Evolutionary conservation across 2,329 filamentous ascomycete genomes (phyloP), one percentile per base, ranked within the genome.

Genomic region (Cladorrhinum sp.): DNA sequence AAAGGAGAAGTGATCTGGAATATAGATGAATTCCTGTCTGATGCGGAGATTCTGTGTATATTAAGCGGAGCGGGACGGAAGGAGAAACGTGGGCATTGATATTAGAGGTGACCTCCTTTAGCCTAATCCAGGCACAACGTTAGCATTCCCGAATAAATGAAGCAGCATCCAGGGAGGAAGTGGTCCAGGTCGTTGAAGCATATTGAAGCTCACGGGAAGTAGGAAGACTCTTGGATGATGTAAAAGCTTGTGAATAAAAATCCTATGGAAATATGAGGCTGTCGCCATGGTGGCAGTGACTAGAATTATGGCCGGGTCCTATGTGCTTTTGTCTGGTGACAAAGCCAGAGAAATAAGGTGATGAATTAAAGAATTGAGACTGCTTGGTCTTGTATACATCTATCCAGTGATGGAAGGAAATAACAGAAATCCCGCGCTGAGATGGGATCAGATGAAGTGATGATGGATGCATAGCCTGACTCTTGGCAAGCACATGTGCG

Each of bases 41-140:
- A 61, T 55, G 62, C 62, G 59, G 63, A 61, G 62, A 32, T 56
- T 36, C 12, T 13, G 45, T 16, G 38, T 54, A 66, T 64, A 65
- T 66, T 64, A 64, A 58, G 50, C 61, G 64, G 66, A 65, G 51
- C 64, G 61, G 63, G 49, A 51, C 59, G 64, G 59, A 64, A 50
- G 51, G 56, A 55, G 22, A 56, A 23, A 18, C 7, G 36, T 53
- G 57, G 55, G 41, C 32, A 20, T 45, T 56, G 53, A 59, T 45
- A 60, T 41, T 55, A 55, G 58, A 23, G 62, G 59, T 59, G 52
- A 58, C 64, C 64, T 65, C 58, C 61, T 65, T 65, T 66, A 66
- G 65, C 41, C 65, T 66, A 64, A 62, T 62, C 57, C 54, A 55
- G 58, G 25, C 38, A 27, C 50, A 29, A 32, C 51, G n/a, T 32